A percentile compares a stretch with the other conserved stretches of the same genome.
phyloP scores from a whole-genome alignment of 2,329 filamentous ascomycete species.

The Cercospora sojina region DNA sequence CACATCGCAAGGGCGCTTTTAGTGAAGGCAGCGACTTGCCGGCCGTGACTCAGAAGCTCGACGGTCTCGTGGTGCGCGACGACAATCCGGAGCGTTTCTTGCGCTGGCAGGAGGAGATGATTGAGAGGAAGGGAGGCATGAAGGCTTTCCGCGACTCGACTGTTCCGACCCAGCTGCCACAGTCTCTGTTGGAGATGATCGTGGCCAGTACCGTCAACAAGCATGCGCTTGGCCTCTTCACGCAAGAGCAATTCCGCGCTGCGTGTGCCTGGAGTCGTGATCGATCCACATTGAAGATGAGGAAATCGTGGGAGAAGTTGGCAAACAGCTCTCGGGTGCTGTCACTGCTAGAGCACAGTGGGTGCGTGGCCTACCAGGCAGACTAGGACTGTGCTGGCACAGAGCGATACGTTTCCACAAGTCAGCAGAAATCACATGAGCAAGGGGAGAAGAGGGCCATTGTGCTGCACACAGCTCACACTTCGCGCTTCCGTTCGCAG shows the following conservation, averaged over 20 bases:
- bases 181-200: constrained; percentile 37
- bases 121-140: constrained; percentile 16
- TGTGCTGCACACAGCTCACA: neutral
- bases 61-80: constrained; percentile 24
- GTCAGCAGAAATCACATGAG: neutral
- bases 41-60: constrained; percentile 30
- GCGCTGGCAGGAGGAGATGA: constrained; percentile 31
- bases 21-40: constrained; percentile 34
- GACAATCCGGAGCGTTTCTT: constrained; percentile 28
- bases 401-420: neutral
- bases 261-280: constrained; percentile 40
- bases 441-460: neutral
- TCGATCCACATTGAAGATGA: constrained; percentile 33
- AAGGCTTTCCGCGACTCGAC: constrained; percentile 30
- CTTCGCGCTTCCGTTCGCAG: neutral
- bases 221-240: constrained; percentile 33
- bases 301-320: constrained; percentile 37
- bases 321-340: constrained; percentile 40
- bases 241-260: constrained; percentile 34
- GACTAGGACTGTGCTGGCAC: constrained; percentile 10
- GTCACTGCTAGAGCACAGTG: constrained; percentile 42
- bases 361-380: constrained; percentile 41
- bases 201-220: constrained; percentile 29
- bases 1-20: constrained; percentile 36
- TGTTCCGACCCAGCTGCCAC: constrained; percentile 35